Base-by-base conservation (phyloP, 2,329 filamentous ascomycete genomes). In the Alternaria hordeiaustralica region DNA sequence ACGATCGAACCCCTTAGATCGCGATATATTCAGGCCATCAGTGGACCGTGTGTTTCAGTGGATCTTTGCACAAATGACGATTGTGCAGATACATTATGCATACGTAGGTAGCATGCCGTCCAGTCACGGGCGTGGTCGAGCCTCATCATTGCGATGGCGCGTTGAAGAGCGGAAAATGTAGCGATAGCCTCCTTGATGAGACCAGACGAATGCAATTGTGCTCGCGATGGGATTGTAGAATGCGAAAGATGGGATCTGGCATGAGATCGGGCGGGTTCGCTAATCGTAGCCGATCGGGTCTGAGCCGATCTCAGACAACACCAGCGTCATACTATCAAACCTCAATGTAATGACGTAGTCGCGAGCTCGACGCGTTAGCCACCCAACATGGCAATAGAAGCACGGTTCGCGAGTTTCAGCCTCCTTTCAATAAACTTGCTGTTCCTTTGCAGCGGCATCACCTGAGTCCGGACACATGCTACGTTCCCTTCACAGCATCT, bases 381-480 rank as follows among this genome's bases (percentile, higher is more conserved):
- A 54, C 58, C 51, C 55, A 65, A 54, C 33, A 70, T 69, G 67
- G 59, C 61, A 43, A 23, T 55, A 41, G 45, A 60, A 60, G 61
- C 30, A 62, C 61, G 58, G 47, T 54, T 56, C 20, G 58, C 44
- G 43, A 15, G 54, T 58, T 61, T 47, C 58, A 58, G 44, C 60
- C 25, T 47, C 41, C 21, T 50, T 30, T 55, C 36, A 49, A 44
- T 44, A 21, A 47, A 28, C 47, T 51, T 20, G 49, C 45, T 55
- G 54, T 51, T 62, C 41, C 44, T 33, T 13, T 51, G 33, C 55
- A n/a, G 58, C 50, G 36, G 63, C 55, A 54, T 58, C 53, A 59
- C 61, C 25, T 58, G 54, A 55, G 28, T 36, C 44, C 61, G 60
- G 64, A 63, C 64, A 71, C 75, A 78, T 79, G 75, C 60, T 72